A percentile compares a stretch with the other conserved stretches of the same genome.
These are phyloP conservation scores for Artemisia princeps DNA, from an alignment of 140 eudicot genomes.

Conservation along the genomic window DNA sequence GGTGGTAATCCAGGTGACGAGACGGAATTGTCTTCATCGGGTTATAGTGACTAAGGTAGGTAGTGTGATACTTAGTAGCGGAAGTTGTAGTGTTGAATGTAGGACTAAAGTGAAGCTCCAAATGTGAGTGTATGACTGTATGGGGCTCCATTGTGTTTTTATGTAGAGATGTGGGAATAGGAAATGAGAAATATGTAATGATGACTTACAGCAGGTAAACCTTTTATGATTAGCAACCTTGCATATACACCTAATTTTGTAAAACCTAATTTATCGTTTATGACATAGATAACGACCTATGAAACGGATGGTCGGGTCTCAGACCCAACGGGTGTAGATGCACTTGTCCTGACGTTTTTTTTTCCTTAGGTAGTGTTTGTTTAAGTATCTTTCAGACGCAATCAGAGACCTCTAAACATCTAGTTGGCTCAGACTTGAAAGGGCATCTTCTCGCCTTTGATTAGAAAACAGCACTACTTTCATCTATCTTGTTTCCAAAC, in stretches of 20 bases:
- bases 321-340: no score
- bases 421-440: no score
- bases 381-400: no score
- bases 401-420: no score
- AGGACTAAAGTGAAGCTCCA: slow-evolving; percentile 23
- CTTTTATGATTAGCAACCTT: neutral
- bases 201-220: slow-evolving; percentile 13
- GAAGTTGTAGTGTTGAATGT: neutral
- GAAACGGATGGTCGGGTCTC: no score
- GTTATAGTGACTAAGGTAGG: slow-evolving; percentile 39
- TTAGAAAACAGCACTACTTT: no score
- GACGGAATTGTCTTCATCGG: slow-evolving; percentile 57
- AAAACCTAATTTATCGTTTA: no score
- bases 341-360: no score
- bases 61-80: slow-evolving; percentile 4
- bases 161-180: slow-evolving; percentile 21
- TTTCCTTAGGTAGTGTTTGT: no score
- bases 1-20: slow-evolving; percentile 39
- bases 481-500: no score
- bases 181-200: slow-evolving; percentile 19
- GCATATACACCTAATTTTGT: neutral
- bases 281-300: no score
- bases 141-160: slow-evolving; percentile 19
- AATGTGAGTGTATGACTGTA: slow-evolving; percentile 10
- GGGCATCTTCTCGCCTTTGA: no score